A percentile compares a stretch with the other conserved stretches of the same genome.
These are phyloP conservation scores for Cutaneotrichosporon sp. DNA, from an alignment of 1,284 basidiomycete genomes.

Conservation along the genomic window DNA sequence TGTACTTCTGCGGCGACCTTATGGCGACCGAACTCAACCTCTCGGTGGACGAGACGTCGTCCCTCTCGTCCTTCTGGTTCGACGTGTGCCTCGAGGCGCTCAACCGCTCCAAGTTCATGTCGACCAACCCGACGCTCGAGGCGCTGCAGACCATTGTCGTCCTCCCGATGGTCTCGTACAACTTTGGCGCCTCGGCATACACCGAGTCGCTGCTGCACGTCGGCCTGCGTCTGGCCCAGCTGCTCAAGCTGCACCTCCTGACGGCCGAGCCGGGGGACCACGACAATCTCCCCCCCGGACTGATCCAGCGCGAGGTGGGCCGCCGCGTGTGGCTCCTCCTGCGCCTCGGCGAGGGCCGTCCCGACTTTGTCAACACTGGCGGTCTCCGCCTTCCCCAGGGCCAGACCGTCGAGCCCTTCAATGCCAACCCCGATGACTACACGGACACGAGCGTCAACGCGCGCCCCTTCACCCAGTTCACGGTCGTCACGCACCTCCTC, in stretches of 20 bases:
- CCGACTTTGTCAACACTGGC: constrained; percentile 28
- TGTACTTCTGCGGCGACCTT: constrained; percentile 28
- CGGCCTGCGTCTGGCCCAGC: constrained; percentile 25
- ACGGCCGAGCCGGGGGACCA: constrained; percentile 23
- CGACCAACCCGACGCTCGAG: constrained; percentile 29
- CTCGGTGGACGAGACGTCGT: constrained; percentile 22
- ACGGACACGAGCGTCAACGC: constrained; percentile 21
- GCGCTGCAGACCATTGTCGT: constrained; percentile 29
- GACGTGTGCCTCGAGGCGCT: constrained; percentile 30
- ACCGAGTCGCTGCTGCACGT: constrained; percentile 29
- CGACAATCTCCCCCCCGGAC: constrained; percentile 18
- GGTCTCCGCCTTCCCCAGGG: constrained; percentile 27
- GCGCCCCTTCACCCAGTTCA: constrained; percentile 21
- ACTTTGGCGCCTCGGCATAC: constrained; percentile 30
- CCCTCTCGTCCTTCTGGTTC: constrained; percentile 27
- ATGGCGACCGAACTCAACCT: constrained; percentile 26
- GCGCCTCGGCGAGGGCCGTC: constrained; percentile 26
- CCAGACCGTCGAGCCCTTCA: constrained; percentile 25
- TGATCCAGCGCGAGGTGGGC: constrained; percentile 25
- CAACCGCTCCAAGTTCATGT: constrained; percentile 30
- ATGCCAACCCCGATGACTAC: constrained; percentile 26
- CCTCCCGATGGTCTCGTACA: constrained; percentile 28
- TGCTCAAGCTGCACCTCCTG: constrained; percentile 27
- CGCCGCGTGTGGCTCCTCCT: constrained; percentile 26
- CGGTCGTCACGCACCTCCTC: constrained; percentile 20